Conservation (phyloP, 2,329 filamentous ascomycete species). For the Pseudophaeomoniella oleicola region DNA sequence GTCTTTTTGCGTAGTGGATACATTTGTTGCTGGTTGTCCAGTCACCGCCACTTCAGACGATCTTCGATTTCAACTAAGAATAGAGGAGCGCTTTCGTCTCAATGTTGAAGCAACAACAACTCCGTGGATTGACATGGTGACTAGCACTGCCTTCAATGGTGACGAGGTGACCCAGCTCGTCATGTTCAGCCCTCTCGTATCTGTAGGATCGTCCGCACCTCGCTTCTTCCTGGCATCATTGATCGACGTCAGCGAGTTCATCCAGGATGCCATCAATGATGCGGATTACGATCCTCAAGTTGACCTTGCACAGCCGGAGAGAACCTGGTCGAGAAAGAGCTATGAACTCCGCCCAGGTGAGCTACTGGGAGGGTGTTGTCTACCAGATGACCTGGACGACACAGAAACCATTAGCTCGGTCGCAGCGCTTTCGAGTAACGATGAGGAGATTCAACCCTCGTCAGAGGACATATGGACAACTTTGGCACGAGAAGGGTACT, state of each 20-base stretch:
- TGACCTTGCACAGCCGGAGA: no score
- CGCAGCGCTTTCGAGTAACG: slow-evolving; percentile 5
- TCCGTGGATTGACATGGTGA: slow-evolving; percentile 12
- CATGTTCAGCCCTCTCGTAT: slow-evolving; percentile 12
- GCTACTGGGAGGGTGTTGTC: slow-evolving; percentile 10
- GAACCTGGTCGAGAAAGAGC: neutral
- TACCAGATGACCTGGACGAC: slow-evolving; percentile 6
- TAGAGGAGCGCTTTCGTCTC: slow-evolving; percentile 13
- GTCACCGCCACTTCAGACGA: slow-evolving; percentile 12
- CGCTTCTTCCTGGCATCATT: slow-evolving; percentile 13
- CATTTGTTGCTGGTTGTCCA: slow-evolving; percentile 9
- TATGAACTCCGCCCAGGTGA: slow-evolving; percentile 10
- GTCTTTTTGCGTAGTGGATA: slow-evolving; percentile 14
- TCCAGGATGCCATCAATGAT: slow-evolving; percentile 11
- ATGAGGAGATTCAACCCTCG: no score
- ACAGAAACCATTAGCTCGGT: neutral
- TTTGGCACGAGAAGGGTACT: no score
- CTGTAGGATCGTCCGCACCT: slow-evolving; percentile 10
- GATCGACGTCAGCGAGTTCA: slow-evolving; percentile 15
- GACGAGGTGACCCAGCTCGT: slow-evolving; percentile 13
- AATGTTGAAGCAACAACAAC: slow-evolving; percentile 10
- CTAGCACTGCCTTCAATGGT: slow-evolving; percentile 10
- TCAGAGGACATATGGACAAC: slow-evolving; percentile 13
- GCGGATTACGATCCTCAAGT: slow-evolving; percentile 9
- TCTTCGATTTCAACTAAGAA: slow-evolving; percentile 11